Evolutionary conservation across 2,329 filamentous ascomycete species (phyloP).

Genomic region (Scedosporium boydii): DNA sequence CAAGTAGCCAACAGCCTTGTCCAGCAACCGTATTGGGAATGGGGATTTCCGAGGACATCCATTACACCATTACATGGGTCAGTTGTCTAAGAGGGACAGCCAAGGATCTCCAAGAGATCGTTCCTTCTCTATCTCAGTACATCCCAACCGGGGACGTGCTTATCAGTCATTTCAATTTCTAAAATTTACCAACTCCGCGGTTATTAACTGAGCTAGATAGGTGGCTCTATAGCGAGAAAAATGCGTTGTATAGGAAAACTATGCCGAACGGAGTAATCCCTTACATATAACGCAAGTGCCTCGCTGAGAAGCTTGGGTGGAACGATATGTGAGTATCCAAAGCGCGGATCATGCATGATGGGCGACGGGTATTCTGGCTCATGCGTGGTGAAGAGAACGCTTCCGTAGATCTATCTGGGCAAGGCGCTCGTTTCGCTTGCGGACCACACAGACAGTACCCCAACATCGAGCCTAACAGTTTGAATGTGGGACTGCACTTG

Average conservation of each 20-base stretch:
- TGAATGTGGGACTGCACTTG: background rate
- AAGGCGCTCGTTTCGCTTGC: background rate
- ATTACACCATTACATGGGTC: too few species aligned
- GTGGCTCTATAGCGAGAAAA: too few species aligned
- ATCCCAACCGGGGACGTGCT: background rate
- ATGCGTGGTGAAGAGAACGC: background rate
- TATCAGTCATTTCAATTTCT: background rate
- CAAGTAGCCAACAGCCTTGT: too few species aligned
- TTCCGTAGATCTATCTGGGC: background rate
- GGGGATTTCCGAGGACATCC: too few species aligned
- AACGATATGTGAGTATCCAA: background rate
- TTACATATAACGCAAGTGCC: background rate
- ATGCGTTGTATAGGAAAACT: background rate
- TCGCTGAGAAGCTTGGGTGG: background rate
- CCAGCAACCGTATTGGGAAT: too few species aligned
- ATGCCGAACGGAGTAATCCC: background rate
- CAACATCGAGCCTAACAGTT: background rate
- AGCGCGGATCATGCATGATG: constrained; percentile 1
- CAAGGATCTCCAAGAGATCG: background rate
- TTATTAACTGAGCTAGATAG: too few species aligned
- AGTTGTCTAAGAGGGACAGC: background rate
- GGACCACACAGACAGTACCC: background rate
- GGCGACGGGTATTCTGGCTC: background rate
- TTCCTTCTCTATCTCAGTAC: background rate
- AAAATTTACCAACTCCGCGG: background rate